Evolutionary conservation across 352 stramenopile genomes (phyloP), one percentile per base, ranked within the genome.

Genomic region (Phytophthora ohioensis): DNA sequence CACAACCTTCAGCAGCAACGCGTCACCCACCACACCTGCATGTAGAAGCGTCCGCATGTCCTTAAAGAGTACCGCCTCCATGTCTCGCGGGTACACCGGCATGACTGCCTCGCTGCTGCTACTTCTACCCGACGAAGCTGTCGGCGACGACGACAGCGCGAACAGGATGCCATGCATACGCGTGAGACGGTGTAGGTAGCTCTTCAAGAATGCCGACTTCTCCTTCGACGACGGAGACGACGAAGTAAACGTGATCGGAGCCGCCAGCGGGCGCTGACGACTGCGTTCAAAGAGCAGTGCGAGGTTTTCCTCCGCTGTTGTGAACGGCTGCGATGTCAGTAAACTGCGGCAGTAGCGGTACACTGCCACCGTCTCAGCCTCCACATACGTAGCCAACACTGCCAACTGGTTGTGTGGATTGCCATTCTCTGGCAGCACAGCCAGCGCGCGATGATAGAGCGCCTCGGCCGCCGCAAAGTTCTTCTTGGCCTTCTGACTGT

Each of bases 301-400:
- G 5, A 98, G 73, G 64, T 98, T 98, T 53, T 97, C 91, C 55
- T 94, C 85, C 0, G 91, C 91, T 0, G 91, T 97, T 21, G 83
- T 79, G 64, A 98, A 98, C 15, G 92, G 92, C 71, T 92, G 82
- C 13, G 81, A 72, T 42, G 93, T 92, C 42, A 97, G 65, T 43
- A 97, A 68, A 69, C 85, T 95, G 60, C 91, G 86, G 64, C 89
- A 97, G 75, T 98, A 98, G 21, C 90, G 84, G 57, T 97, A 98
- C 30, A 98, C 90, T 0, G 92, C 91, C 30, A 97, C 91, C 4
- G 89, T 96, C 78, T 98, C 92, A 4, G 91, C 88, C 35, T 97
- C 91, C 8, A 94, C 88, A 53, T 96, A 96, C 15, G 88, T 96
- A 21, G 88, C 88, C 7, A 96, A 68, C 62, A 96, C 88, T 1